Evolutionary conservation across 345 rosid species (phyloP), one percentile per base, ranked within the genome.

Genomic region (Bruguiera parviflora): DNA sequence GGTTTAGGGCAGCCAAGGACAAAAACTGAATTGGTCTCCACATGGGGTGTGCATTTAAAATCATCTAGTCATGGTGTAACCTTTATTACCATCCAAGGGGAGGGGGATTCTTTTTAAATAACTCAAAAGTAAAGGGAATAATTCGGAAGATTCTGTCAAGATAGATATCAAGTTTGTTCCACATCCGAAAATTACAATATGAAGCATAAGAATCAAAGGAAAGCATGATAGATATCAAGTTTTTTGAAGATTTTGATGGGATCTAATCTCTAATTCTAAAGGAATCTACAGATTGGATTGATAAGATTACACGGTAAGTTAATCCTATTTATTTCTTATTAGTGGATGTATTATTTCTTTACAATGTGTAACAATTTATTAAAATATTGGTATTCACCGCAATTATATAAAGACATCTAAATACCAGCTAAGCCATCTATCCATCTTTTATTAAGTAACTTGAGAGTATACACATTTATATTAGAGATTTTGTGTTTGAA

Each of bases 1-100:
- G 28, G 43, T 33, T 63, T 10, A 53, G 67, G 79, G 67, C 76
- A 63, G 72, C 64, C 25, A 74, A 63, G 66, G 70, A 61, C 84
- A 77, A 15, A 27, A 61, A 61, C 74, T 63, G 73, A 57, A 72
- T 64, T 80, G 86, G 86, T 75, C 80, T 80, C 85, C 82, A 73
- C 82, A 58, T 73, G 82, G 81, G 78, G 75, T 64, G 77, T 35
- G 75, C 71, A 63, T 69, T 71, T 61, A 24, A 73, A 56, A 28
- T 61, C 56, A 25, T 10, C 6, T 15, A 37, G n/a, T 9, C 62
- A 53, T 53, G 29, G 21, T 19, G 24, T 39, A 49, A 57, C 59
- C 64, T 43, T 56, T 64, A 35, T 49, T 71, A 35, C 55, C 37
- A 27, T 60, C 73, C 72, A 53, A 58, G 27, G 20, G 55, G 27